phyloP scores from a whole-genome alignment of 1,284 basidiomycete species.

The Moesziomyces parantarcticus region DNA sequence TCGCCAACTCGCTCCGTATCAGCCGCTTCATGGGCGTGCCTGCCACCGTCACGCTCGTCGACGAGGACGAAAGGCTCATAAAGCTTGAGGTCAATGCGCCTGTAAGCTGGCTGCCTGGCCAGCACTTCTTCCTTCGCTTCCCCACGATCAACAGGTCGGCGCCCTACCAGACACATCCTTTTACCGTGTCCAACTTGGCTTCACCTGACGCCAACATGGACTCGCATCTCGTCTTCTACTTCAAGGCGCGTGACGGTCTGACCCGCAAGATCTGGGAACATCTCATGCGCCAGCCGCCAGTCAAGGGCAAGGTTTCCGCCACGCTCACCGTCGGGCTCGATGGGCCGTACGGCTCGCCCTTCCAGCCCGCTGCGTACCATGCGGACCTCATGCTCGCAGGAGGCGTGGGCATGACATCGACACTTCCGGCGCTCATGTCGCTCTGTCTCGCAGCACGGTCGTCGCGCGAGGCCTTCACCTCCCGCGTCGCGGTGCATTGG shows the following conservation, averaged over 20 bases:
- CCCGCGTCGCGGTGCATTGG: constrained; percentile 26
- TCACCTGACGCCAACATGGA: constrained; percentile 18
- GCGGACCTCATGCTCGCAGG: constrained; percentile 44
- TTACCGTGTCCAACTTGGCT: constrained; percentile 59
- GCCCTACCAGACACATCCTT: constrained; percentile 56
- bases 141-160: constrained; percentile 36
- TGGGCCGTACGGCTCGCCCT: constrained; percentile 54
- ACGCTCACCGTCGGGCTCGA: constrained; percentile 36
- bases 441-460: constrained; percentile 24
- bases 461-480: constrained; percentile 6
- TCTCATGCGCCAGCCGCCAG: constrained; percentile 6
- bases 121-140: constrained; percentile 62
- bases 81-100: constrained; percentile 44
- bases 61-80: constrained; percentile 34
- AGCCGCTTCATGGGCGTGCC: constrained; percentile 28
- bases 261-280: constrained; percentile 32
- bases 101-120: constrained; percentile 53
- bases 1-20: constrained; percentile 32
- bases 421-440: constrained; percentile 36
- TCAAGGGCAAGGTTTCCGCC: constrained; percentile 19
- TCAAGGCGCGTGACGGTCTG: constrained; percentile 45
- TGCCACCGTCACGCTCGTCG: constrained; percentile 23
- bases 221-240: constrained; percentile 45
- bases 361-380: constrained; percentile 32
- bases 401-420: constrained; percentile 52